phyloP scores from a whole-genome alignment of 2,329 filamentous ascomycete species.

The Shiraia sp. region DNA sequence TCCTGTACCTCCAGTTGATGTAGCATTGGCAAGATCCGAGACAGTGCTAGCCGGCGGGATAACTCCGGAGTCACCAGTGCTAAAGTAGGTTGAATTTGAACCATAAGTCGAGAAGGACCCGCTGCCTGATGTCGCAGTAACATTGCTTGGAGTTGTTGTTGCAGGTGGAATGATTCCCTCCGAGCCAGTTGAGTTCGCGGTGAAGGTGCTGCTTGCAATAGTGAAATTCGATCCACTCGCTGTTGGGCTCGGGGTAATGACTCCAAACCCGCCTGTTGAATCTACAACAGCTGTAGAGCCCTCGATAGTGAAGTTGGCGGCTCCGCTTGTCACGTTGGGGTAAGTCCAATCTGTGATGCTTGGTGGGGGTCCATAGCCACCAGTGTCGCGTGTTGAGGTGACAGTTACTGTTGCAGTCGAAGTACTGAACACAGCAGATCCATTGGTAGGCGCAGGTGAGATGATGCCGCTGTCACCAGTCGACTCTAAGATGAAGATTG shows the following conservation, averaged over 20 bases:
- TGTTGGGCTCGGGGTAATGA: neutral
- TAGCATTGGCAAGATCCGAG: neutral
- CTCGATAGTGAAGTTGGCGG: slow-evolving; percentile 1
- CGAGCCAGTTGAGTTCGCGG: slow-evolving; percentile 6
- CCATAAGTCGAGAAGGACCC: slow-evolving; percentile 2
- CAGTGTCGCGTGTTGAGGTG: slow-evolving; percentile 7
- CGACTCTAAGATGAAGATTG: slow-evolving; percentile 9
- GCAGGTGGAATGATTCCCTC: slow-evolving; percentile 10
- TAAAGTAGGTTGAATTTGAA: slow-evolving; percentile 7
- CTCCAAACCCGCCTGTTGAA: slow-evolving; percentile 1
- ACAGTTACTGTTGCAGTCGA: slow-evolving; percentile 6
- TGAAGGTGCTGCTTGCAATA: slow-evolving; percentile 11
- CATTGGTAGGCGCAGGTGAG: slow-evolving; percentile 6
- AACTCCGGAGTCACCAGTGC: slow-evolving; percentile 8
- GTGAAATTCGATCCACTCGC: slow-evolving; percentile 8
- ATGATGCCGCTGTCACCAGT: slow-evolving; percentile 15
- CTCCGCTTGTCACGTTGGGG: slow-evolving; percentile 1
- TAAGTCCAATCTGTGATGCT: neutral
- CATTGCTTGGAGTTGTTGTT: slow-evolving; percentile 2
- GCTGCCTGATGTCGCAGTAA: slow-evolving; percentile 2
- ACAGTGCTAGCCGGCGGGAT: slow-evolving; percentile 9
- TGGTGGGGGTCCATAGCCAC: slow-evolving; percentile 1
- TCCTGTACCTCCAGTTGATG: neutral
- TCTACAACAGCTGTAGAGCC: slow-evolving; percentile 5
- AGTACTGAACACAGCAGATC: slow-evolving; percentile 10